Conservation (phyloP, 2,329 filamentous ascomycete species). For the Fusarium marasasianum region DNA sequence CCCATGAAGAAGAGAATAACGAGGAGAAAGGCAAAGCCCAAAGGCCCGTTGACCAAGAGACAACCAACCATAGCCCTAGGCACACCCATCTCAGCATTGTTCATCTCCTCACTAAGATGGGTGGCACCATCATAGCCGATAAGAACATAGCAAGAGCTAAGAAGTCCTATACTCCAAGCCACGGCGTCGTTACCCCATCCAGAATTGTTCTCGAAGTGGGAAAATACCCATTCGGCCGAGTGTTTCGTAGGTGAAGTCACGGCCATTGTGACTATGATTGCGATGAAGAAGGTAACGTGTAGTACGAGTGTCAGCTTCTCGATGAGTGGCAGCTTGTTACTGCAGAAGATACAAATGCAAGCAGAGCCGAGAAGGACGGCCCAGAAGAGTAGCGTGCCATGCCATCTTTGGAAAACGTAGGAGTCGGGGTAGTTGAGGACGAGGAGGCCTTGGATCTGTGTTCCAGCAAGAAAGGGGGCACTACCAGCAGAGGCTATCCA, state of each 20-base stretch:
- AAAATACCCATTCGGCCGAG: conserved; percentile 23
- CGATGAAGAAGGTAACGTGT: conserved; percentile 13
- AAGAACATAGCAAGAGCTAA: conserved; percentile 32
- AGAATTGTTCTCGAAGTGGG: conserved; percentile 27
- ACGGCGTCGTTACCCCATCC: conserved; percentile 23
- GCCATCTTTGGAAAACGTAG: conserved; percentile 28
- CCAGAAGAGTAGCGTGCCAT: conserved; percentile 33
- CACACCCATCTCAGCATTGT: conserved; percentile 16
- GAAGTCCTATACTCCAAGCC: conserved; percentile 33
- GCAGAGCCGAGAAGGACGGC: neutral
- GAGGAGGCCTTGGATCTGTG: conserved; percentile 28
- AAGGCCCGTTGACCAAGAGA: conserved; percentile 17
- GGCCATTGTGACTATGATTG: conserved; percentile 17
- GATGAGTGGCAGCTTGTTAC: conserved; percentile 13
- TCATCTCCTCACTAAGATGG: conserved; percentile 34
- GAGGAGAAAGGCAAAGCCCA: conserved; percentile 24
- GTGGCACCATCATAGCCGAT: conserved; percentile 32
- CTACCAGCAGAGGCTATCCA: conserved; percentile 26
- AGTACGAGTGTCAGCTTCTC: conserved; percentile 11
- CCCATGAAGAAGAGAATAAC: conserved; percentile 30
- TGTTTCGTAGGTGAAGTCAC: conserved; percentile 17
- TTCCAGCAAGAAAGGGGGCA: conserved; percentile 30
- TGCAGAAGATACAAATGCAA: conserved; percentile 21
- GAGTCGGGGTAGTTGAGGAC: conserved; percentile 23
- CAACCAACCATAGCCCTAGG: conserved; percentile 23